phyloP scores from a whole-genome alignment of 768 basidiomycete genomes.

The Suillus cothurnatus region DNA sequence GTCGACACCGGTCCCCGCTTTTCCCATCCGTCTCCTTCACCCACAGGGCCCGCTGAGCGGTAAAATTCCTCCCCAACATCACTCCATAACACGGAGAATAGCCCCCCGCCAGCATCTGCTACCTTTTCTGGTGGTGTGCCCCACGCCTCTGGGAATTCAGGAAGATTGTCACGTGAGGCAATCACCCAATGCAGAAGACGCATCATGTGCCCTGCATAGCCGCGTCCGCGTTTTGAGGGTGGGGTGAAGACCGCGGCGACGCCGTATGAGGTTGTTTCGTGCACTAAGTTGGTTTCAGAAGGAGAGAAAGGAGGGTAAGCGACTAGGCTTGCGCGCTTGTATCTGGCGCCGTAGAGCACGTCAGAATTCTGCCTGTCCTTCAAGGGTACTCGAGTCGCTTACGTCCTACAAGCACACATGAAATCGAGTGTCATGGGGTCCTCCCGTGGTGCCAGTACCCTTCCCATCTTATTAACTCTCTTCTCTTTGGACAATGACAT shows the following conservation, averaged over 20 bases:
- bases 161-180: constrained; percentile 37
- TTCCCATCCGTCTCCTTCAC: constrained; percentile 45
- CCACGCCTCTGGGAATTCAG: constrained; percentile 41
- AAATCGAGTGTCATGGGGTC: constrained; percentile 50
- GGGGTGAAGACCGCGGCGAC: constrained; percentile 63
- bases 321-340: constrained; percentile 35
- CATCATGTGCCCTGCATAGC: constrained; percentile 68
- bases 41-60: constrained; percentile 38
- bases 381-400: constrained; percentile 20
- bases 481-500: neutral
- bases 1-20: constrained; percentile 39
- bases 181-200: constrained; percentile 60
- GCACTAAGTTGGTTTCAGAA: constrained; percentile 12
- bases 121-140: constrained; percentile 46
- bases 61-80: constrained; percentile 55
- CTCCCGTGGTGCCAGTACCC: constrained; percentile 59
- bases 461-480: constrained; percentile 21
- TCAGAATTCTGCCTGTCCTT: neutral
- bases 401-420: constrained; percentile 67
- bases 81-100: constrained; percentile 58
- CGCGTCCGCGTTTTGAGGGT: constrained; percentile 47
- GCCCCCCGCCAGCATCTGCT: constrained; percentile 38
- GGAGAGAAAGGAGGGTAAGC: constrained; percentile 25
- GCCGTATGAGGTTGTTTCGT: constrained; percentile 48
- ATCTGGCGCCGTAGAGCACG: constrained; percentile 24